Evolutionary conservation across 192 early-diverging fungal genomes (phyloP), one percentile per base, ranked within the genome.

Genomic region (Cetraspora pellucida): DNA sequence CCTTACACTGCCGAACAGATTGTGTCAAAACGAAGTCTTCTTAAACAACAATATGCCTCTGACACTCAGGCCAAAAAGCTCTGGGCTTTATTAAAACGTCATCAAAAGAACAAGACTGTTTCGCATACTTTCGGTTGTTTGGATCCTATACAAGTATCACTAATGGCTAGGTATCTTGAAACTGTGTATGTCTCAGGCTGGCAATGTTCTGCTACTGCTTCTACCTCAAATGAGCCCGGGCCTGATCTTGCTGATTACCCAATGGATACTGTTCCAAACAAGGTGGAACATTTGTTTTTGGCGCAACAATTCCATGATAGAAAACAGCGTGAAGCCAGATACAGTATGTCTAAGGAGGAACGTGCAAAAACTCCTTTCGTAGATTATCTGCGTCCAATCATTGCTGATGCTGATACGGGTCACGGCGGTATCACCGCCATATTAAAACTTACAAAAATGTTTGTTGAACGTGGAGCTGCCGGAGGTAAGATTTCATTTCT

Each of bases 161-260:
- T 97, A 85, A 98, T 98, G 97, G 95, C 92, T 50, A 95, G 96
- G 82, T 95, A 96, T 87, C 86, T 98, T 66, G 74, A 75, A 47
- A 75, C 74, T 0, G 74, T 65, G 17, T 75, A 75, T 43, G 97
- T 98, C 23, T 97, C 95, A 13, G 96, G 97, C 21, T 97, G 97
- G 97, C 97, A 98, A 82, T 97, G 92, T 74, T 97, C 96, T 37
- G 64, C 74, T 3, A 75, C 74, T 2, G 74, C 45, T 96, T 96
- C 96, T 72, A 96, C 96, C 45, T 65, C 74, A 49, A 75, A 75
- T 54, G 74, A 75, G 54, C 74, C 74, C 9, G 74, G 74, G 2
- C 96, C 96, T 10, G 97, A 98, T 91, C 92, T 98, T 72, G 97
- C 96, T 70, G 97, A 98, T 87, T 98, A 97, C 85, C 96, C 95